phyloP scores from a whole-genome alignment of 2,329 filamentous ascomycete genomes.

The Pseudocercospora pini-densiflorae region DNA sequence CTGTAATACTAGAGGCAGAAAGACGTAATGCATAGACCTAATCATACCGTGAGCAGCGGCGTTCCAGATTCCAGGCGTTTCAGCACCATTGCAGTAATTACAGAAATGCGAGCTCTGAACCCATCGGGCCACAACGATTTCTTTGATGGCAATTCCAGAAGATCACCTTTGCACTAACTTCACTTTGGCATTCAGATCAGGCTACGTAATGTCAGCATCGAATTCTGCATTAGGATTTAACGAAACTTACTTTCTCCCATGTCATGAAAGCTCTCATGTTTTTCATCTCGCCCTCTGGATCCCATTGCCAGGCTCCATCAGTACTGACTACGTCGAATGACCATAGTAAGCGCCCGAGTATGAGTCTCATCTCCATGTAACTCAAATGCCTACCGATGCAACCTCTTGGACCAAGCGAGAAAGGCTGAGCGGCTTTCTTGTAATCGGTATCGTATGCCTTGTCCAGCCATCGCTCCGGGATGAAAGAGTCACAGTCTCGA shows the following conservation, averaged over 20 bases:
- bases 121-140: too few relatives aligned
- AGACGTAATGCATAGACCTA: background rate
- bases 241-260: slow-evolving; percentile 10
- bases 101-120: too few relatives aligned
- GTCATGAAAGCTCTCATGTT: slow-evolving; percentile 17
- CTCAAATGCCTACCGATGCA: slow-evolving; percentile 21
- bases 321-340: slow-evolving; percentile 15
- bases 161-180: slow-evolving; percentile 7
- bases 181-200: slow-evolving; percentile 11
- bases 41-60: background rate
- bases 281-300: slow-evolving; percentile 19
- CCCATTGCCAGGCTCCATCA: slow-evolving; percentile 19
- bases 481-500: slow-evolving; percentile 32
- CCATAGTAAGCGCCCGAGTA: slow-evolving; percentile 5
- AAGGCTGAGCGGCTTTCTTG: slow-evolving; percentile 17
- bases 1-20: background rate
- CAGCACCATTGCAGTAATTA: background rate
- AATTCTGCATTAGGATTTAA: background rate
- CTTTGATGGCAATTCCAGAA: background rate
- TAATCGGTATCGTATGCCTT: slow-evolving; percentile 6
- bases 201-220: slow-evolving; percentile 4
- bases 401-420: slow-evolving; percentile 18
- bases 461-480: slow-evolving; percentile 39
- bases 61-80: background rate
- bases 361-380: slow-evolving; percentile 20